Evolutionary conservation across 441 rosid genomes (phyloP).

Genomic region (Geranium incanum): DNA sequence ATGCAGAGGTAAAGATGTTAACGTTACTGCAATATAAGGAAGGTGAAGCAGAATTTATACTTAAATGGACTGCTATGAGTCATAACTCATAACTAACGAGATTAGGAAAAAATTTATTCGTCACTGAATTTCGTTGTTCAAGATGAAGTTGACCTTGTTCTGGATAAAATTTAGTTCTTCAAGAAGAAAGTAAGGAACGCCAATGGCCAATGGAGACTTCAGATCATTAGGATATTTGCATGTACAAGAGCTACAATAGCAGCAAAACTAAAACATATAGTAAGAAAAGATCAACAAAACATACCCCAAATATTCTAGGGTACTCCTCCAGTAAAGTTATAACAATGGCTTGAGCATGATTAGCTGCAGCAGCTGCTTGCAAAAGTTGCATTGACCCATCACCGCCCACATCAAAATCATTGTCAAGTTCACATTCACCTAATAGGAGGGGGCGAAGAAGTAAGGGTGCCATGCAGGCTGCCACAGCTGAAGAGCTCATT

Average conservation of each 20-base stretch:
- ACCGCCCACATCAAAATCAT: conserved; percentile 67
- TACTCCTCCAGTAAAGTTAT: conserved; percentile 88
- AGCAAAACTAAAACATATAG: neutral
- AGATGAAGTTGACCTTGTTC: too few species aligned
- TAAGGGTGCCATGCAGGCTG: conserved; percentile 99
- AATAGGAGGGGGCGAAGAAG: conserved; percentile 96
- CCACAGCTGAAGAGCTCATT: conserved; percentile 97
- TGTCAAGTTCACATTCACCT: conserved; percentile 93
- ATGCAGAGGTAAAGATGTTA: neutral
- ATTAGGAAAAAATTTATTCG: neutral
- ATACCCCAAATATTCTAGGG: conserved; percentile 79
- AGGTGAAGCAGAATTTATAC: neutral
- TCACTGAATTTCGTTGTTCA: too few species aligned
- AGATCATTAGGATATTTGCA: neutral
- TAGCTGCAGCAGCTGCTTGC: conserved; percentile 99
- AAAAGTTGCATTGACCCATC: conserved; percentile 90
- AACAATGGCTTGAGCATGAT: conserved; percentile 97
- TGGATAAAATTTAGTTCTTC: neutral
- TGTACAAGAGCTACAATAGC: neutral
- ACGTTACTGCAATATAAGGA: neutral
- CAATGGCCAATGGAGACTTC: neutral
- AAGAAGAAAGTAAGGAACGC: neutral
- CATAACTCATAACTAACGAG: neutral
- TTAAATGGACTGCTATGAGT: neutral
- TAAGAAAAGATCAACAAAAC: conserved; percentile 18